Conservation (phyloP, 75 land plant species). For the Gnetum montanum region DNA sequence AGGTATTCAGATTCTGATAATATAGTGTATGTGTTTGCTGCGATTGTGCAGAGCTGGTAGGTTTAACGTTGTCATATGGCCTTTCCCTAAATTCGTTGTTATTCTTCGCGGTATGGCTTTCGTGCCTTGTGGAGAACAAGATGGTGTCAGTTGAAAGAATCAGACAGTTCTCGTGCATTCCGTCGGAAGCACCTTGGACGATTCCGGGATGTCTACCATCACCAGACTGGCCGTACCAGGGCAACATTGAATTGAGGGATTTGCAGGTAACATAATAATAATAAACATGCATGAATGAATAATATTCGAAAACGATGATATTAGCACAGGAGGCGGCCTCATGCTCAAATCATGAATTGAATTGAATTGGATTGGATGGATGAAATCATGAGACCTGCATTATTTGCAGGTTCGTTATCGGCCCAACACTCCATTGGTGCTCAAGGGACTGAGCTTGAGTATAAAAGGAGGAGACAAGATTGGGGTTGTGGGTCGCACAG, state of each 20-base stretch:
- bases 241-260: conserved; percentile 50
- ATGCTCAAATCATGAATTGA: too few species aligned
- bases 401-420: conserved; percentile 61
- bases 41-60: conserved; percentile 62
- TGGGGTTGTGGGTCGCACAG: conserved; percentile 96
- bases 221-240: conserved; percentile 70
- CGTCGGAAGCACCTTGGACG: conserved; percentile 65
- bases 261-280: conserved; percentile 60
- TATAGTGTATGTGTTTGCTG: too few species aligned
- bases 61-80: conserved; percentile 87
- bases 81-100: conserved; percentile 56
- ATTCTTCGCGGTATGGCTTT: conserved; percentile 52
- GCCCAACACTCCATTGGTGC: conserved; percentile 68
- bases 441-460: conserved; percentile 56
- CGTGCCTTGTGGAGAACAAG: conserved; percentile 78
- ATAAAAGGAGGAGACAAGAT: conserved; percentile 74
- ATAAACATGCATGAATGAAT: too few species aligned
- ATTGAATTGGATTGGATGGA: too few species aligned
- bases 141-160: conserved; percentile 96
- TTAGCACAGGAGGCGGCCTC: too few species aligned
- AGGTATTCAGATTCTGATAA: too few species aligned
- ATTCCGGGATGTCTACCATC: conserved; percentile 53
- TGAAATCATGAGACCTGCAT: too few species aligned
- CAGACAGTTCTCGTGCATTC: conserved; percentile 67
- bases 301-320: too few species aligned